These are phyloP conservation scores for Penicillium thymicola DNA, from an alignment of 2,329 filamentous ascomycete genomes.

Conservation along the genomic window DNA sequence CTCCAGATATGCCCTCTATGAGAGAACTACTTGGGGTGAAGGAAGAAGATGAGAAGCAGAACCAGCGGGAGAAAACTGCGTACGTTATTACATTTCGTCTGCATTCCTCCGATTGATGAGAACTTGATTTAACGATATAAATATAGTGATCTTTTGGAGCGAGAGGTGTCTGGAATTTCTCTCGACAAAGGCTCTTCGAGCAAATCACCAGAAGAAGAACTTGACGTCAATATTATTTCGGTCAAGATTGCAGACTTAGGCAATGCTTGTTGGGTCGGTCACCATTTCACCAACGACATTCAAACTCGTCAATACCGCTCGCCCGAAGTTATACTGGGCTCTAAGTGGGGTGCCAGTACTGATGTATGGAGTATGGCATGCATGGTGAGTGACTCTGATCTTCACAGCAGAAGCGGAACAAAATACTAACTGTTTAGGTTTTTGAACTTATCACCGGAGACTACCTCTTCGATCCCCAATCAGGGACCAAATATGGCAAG, in stretches of 20 bases:
- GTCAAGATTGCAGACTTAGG: conserved; percentile 98
- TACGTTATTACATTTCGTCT: conserved; percentile 51
- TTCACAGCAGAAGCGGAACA: not conserved
- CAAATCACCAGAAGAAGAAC: conserved; percentile 28
- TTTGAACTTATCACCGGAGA: conserved; percentile 98
- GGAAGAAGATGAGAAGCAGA: conserved; percentile 64
- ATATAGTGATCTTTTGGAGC: conserved; percentile 78
- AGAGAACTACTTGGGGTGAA: conserved; percentile 51
- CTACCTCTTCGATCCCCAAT: conserved; percentile 97
- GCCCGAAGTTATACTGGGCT: conserved; percentile 91
- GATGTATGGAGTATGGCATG: conserved; percentile 99
- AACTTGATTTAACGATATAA: conserved; percentile 10
- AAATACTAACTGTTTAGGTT: conserved; percentile 55
- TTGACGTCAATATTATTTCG: conserved; percentile 72
- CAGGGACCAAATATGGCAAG: conserved; percentile 97
- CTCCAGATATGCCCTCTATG: conserved; percentile 55
- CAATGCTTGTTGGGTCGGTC: conserved; percentile 97
- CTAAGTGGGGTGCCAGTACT: conserved; percentile 98
- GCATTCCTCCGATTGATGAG: not conserved
- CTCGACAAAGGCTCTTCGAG: conserved; percentile 67
- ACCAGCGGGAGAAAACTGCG: conserved; percentile 89
- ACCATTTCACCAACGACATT: conserved; percentile 99
- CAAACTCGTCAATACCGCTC: conserved; percentile 97
- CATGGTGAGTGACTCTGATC: conserved; percentile 65
- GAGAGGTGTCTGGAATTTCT: conserved; percentile 91